Conservation (phyloP, 345 rosid species). For the Mallotus nudiflorus region DNA sequence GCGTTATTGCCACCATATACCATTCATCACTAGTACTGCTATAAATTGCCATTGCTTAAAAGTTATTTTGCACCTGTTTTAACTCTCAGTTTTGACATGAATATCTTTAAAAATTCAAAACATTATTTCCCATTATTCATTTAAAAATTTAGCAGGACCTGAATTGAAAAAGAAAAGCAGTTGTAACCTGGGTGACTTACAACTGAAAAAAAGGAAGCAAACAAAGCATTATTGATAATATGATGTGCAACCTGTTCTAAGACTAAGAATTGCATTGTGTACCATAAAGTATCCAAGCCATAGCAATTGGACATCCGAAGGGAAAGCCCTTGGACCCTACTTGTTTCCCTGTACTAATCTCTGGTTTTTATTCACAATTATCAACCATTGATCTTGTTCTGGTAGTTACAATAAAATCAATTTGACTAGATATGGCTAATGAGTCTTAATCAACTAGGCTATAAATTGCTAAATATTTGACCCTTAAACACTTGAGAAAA, state of each 20-base stretch:
- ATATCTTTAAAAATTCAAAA: too few species aligned
- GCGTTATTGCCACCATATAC: too few species aligned
- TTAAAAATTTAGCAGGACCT: background rate
- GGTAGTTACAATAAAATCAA: constrained; percentile 12
- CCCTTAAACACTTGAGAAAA: background rate
- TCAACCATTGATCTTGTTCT: background rate
- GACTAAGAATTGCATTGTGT: constrained; percentile 2
- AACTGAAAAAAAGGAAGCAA: background rate
- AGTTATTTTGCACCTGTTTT: too few species aligned
- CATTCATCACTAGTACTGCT: too few species aligned
- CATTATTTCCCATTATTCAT: too few species aligned
- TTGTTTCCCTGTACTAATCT: background rate
- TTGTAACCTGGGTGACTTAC: background rate
- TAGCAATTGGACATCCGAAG: constrained; percentile 7
- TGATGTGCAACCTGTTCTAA: constrained; percentile 3
- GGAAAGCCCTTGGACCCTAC: background rate
- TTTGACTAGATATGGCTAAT: constrained; percentile 17
- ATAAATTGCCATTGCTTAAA: too few species aligned
- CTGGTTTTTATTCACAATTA: background rate
- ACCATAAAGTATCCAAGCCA: background rate
- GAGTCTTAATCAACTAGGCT: background rate
- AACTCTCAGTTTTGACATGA: too few species aligned
- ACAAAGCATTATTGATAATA: background rate
- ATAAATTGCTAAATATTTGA: background rate
- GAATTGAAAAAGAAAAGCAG: background rate